phyloP scores from a whole-genome alignment of 1,139 yeast species.

The Hansenula sp. region DNA sequence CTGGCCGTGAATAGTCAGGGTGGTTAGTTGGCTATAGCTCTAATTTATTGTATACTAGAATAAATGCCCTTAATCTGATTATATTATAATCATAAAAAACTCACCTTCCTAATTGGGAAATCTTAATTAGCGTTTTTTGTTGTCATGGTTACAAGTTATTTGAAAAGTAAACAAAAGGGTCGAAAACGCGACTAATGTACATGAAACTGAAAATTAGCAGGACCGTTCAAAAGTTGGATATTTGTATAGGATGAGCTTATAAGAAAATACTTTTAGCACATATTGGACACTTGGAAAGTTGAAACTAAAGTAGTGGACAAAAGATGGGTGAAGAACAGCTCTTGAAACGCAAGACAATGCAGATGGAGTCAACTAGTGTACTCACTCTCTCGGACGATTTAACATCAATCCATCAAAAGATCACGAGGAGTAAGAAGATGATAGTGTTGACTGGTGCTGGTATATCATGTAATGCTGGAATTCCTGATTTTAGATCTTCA shows the following conservation, averaged over 20 bases:
- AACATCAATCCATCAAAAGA: background rate
- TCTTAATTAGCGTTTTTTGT: background rate
- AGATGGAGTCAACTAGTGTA: background rate
- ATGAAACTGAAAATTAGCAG: background rate
- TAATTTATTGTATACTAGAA: background rate
- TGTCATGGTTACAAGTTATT: background rate
- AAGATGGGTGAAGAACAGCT: too few relatives aligned
- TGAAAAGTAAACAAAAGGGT: background rate
- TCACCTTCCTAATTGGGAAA: background rate
- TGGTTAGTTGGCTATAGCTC: slow-evolving; percentile 11
- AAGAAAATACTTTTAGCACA: too few relatives aligned
- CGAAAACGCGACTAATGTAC: background rate
- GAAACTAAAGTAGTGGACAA: too few relatives aligned
- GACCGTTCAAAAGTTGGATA: background rate
- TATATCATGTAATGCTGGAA: slow-evolving; percentile 93
- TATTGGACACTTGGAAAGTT: too few relatives aligned
- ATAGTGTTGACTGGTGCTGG: slow-evolving; percentile 88
- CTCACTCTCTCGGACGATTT: background rate
- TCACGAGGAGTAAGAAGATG: slow-evolving; percentile 36
- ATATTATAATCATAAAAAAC: background rate
- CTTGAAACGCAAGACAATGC: background rate
- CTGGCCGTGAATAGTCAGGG: slow-evolving; percentile 81
- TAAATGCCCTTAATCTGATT: too few relatives aligned
- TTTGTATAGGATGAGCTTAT: too few relatives aligned
- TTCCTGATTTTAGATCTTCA: slow-evolving; percentile 86